These are phyloP conservation scores for Geosmithia putterillii DNA, from an alignment of 2,329 filamentous ascomycete genomes.

Conservation along the genomic window DNA sequence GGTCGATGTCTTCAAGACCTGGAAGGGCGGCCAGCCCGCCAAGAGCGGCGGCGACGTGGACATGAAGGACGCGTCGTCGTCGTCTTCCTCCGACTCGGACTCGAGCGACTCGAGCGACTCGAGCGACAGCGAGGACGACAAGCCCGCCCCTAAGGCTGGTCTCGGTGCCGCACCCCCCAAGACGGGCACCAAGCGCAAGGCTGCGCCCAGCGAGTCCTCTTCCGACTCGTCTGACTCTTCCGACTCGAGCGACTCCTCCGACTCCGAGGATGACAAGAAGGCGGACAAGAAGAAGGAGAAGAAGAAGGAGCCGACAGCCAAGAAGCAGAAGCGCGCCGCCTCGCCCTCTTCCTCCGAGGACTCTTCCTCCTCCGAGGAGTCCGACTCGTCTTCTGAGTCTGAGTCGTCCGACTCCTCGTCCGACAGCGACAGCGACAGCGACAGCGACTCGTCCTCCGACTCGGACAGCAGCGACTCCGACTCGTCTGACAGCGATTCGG, in stretches of 20 bases:
- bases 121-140: slow-evolving; percentile 11
- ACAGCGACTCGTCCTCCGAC: slow-evolving; percentile 21
- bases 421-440: slow-evolving; percentile 9
- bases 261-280: slow-evolving; percentile 29
- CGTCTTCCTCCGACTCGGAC: slow-evolving; percentile 14
- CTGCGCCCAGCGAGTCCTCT: slow-evolving; percentile 15
- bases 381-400: neutral
- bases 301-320: slow-evolving; percentile 20
- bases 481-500: slow-evolving; percentile 10
- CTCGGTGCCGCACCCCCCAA: slow-evolving; percentile 3
- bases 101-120: slow-evolving; percentile 8
- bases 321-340: slow-evolving; percentile 6
- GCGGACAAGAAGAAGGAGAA: slow-evolving; percentile 42
- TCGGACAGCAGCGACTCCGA: slow-evolving; percentile 24
- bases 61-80: slow-evolving; percentile 30
- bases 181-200: slow-evolving; percentile 27
- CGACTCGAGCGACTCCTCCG: slow-evolving; percentile 21
- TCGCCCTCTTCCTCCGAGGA: slow-evolving; percentile 9
- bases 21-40: slow-evolving; percentile 24
- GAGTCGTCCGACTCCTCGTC: slow-evolving; percentile 19
- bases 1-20: slow-evolving; percentile 35
- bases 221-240: slow-evolving; percentile 11
- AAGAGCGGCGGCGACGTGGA: slow-evolving; percentile 24
- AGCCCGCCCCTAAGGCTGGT: slow-evolving; percentile 9
- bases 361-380: slow-evolving; percentile 13